A percentile compares a stretch with the other conserved stretches of the same genome.
These are phyloP conservation scores for Pyrenochaeta sp. DNA, from an alignment of 2,329 filamentous ascomycete genomes.

Conservation along the genomic window DNA sequence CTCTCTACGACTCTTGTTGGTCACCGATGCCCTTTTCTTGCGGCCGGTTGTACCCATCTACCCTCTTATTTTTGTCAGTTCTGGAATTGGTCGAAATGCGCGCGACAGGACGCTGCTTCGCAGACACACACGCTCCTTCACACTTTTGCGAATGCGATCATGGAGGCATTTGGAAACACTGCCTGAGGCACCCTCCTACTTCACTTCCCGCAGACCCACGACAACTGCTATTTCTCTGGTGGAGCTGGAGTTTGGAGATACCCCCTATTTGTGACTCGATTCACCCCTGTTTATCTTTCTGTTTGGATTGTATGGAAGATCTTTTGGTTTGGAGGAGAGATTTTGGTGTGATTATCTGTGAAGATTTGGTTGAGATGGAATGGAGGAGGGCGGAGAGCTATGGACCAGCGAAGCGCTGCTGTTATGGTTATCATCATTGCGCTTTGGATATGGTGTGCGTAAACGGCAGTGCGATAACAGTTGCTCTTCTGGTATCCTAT, in stretches of 20 bases:
- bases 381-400: neutral
- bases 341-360: neutral
- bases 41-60: constrained; percentile 7
- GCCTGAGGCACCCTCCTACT: constrained; percentile 16
- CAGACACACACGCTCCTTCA: constrained; percentile 2
- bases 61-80: constrained; percentile 1
- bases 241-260: constrained; percentile 54
- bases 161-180: constrained; percentile 14
- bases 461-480: neutral
- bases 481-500: neutral
- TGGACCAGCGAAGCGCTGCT: neutral
- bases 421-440: no score
- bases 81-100: constrained; percentile 12
- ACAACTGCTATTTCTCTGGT: constrained; percentile 42
- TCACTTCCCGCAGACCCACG: constrained; percentile 15
- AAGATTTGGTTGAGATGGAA: neutral
- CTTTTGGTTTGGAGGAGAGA: neutral
- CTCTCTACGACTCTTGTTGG: neutral
- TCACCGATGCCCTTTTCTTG: constrained; percentile 9
- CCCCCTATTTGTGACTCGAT: constrained; percentile 33
- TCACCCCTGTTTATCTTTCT: constrained; percentile 11
- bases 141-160: neutral
- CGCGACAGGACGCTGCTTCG: constrained; percentile 29
- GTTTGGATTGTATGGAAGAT: constrained; percentile 1
- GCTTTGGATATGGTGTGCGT: no score